These are phyloP conservation scores for Vanderwaltozyma polyspora DNA, from an alignment of 805 yeast species.

Conservation along the genomic window DNA sequence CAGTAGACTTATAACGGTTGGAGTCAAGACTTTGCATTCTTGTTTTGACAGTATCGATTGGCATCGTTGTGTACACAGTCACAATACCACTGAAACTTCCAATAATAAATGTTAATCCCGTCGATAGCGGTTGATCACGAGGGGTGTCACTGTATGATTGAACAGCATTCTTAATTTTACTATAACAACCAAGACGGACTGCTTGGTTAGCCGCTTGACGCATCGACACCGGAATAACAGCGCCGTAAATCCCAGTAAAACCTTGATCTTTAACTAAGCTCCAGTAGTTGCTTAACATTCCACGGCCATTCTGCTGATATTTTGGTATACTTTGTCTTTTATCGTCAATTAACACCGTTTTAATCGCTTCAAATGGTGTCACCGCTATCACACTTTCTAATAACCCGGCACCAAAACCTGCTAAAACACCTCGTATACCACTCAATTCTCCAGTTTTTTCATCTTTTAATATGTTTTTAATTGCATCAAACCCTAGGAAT, in stretches of 20 bases:
- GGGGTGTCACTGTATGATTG: conserved; percentile 59
- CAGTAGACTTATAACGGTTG: conserved; percentile 56
- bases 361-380: conserved; percentile 94
- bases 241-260: conserved; percentile 73
- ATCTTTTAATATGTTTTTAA: conserved; percentile 68
- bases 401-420: conserved; percentile 96
- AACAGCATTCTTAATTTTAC: conserved; percentile 67
- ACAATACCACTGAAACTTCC: conserved; percentile 87
- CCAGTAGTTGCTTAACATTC: conserved; percentile 37
- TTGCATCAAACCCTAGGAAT: conserved; percentile 83
- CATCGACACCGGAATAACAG: conserved; percentile 82
- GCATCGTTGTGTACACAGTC: conserved; percentile 90
- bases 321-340: conserved; percentile 65
- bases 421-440: conserved; percentile 84
- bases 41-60: conserved; percentile 90
- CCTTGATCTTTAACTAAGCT: conserved; percentile 69
- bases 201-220: conserved; percentile 95
- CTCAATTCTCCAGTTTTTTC: conserved; percentile 69
- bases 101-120: conserved; percentile 70
- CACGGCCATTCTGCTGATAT: conserved; percentile 51
- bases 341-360: conserved; percentile 92
- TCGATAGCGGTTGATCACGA: conserved; percentile 62
- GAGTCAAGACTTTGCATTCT: conserved; percentile 93
- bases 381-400: conserved; percentile 87
- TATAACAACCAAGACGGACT: conserved; percentile 87